phyloP scores from a whole-genome alignment of 1,284 basidiomycete species.

The Bjerkandera adusta region DNA sequence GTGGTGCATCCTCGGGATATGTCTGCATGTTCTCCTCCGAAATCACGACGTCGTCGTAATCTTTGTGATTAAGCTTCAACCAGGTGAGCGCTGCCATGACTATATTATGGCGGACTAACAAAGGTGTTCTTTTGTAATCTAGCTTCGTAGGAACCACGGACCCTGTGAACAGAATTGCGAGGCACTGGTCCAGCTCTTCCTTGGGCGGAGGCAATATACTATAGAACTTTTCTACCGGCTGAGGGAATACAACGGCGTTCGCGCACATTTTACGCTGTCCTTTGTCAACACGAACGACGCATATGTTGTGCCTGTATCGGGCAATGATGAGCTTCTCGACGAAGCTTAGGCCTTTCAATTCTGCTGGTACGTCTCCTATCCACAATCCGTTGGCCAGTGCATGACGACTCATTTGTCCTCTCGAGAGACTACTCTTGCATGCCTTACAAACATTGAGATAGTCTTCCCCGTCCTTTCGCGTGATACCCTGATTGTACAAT shows the following conservation, averaged over 20 bases:
- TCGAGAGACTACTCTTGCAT: too few relatives aligned
- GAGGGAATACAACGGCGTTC: constrained; percentile 11
- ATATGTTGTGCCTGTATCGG: constrained; percentile 6
- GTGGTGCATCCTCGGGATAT: constrained; percentile 30
- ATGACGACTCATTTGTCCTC: not conserved
- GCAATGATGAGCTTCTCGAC: constrained; percentile 11
- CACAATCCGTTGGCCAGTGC: constrained; percentile 4
- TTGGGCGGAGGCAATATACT: constrained; percentile 9
- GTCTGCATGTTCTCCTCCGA: constrained; percentile 28
- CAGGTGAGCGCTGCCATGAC: constrained; percentile 31
- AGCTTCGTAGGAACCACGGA: not conserved
- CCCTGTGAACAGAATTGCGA: constrained; percentile 8
- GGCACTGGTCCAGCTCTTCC: constrained; percentile 8
- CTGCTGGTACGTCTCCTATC: constrained; percentile 4
- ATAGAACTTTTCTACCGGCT: constrained; percentile 9
- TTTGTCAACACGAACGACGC: constrained; percentile 4
- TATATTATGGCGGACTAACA: not conserved
- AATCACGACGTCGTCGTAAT: constrained; percentile 35
- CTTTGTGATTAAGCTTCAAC: constrained; percentile 37
- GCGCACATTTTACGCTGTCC: constrained; percentile 9
- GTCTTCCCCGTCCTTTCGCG: too few relatives aligned
- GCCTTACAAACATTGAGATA: too few relatives aligned
- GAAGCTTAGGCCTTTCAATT: not conserved
- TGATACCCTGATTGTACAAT: too few relatives aligned
- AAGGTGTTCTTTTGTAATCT: not conserved